These are phyloP conservation scores for Verticillium dahliae DNA, from an alignment of 2,329 filamentous ascomycete species.

Conservation along the genomic window DNA sequence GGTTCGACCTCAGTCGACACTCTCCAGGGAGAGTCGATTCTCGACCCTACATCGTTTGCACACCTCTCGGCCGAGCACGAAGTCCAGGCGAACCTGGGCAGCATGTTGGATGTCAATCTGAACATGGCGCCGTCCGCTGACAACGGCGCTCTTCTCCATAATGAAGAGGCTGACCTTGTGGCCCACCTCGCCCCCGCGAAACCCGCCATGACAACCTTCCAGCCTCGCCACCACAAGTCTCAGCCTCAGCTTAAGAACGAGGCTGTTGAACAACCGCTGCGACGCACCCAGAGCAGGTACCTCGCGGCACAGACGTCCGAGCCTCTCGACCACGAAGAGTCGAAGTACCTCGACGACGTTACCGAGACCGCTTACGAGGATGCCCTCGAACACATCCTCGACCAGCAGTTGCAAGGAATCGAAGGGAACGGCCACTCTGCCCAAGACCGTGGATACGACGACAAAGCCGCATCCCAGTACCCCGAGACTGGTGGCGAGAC, in stretches of 20 bases:
- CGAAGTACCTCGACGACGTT: constrained; percentile 23
- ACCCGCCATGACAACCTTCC: constrained; percentile 12
- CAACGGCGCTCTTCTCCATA: background rate
- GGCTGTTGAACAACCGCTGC: constrained; percentile 25
- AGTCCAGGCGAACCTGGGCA: background rate
- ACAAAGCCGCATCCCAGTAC: constrained; percentile 1
- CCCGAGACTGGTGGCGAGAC: background rate
- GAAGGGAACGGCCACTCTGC: background rate
- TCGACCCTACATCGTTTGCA: background rate
- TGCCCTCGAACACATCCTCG: constrained; percentile 33
- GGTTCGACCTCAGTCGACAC: constrained; percentile 6
- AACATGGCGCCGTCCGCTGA: background rate
- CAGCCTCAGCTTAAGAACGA: constrained; percentile 44
- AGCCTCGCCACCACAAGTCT: constrained; percentile 45
- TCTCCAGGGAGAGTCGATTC: background rate
- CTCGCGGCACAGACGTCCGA: constrained; percentile 8
- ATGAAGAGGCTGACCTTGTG: background rate
- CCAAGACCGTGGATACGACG: background rate
- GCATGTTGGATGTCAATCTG: background rate
- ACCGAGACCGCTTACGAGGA: constrained; percentile 37
- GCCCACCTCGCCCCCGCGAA: background rate
- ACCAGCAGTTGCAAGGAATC: constrained; percentile 10
- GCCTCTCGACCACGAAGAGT: constrained; percentile 1
- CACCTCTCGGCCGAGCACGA: background rate
- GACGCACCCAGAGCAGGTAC: constrained; percentile 38